Evolutionary conservation across 1,284 basidiomycete species (phyloP).

Genomic region (Sanguinoderma infundibulare): DNA sequence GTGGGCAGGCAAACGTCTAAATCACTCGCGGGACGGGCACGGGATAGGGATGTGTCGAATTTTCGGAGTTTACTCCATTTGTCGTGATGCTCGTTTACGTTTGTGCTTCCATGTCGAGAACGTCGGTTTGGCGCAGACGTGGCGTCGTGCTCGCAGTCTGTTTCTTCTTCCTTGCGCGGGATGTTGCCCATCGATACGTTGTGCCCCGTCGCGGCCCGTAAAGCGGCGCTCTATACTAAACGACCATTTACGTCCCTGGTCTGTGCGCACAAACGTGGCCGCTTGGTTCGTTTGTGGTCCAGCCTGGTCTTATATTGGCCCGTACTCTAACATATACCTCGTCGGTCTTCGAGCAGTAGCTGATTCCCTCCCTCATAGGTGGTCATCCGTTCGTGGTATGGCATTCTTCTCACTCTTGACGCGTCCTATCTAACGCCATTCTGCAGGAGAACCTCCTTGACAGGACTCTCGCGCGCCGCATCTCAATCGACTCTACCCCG

Average conservation of each 20-base stretch:
- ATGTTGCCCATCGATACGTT: too few species aligned
- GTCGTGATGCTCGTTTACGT: neutral
- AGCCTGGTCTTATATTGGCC: neutral
- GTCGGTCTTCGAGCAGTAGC: neutral
- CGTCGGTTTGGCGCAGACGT: too few species aligned
- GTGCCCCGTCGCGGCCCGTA: too few species aligned
- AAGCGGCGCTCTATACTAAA: neutral
- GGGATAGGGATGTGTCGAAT: neutral
- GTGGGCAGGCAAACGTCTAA: neutral
- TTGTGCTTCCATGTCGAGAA: neutral
- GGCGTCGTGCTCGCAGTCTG: too few species aligned
- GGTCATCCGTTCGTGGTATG: constrained; percentile 79
- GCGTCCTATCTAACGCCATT: constrained; percentile 22
- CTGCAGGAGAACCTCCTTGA: constrained; percentile 80
- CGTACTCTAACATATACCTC: neutral
- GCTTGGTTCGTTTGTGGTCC: neutral
- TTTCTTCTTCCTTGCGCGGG: too few species aligned
- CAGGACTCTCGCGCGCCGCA: constrained; percentile 41
- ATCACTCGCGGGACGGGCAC: neutral
- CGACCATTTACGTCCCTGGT: neutral
- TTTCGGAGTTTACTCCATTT: neutral
- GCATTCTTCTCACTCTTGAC: constrained; percentile 1
- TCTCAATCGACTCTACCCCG: constrained; percentile 21
- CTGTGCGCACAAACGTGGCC: neutral
- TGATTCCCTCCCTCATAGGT: constrained; percentile 49